A percentile compares a stretch with the other conserved stretches of the same genome.
Conservation (phyloP, 495 filamentous ascomycete genomes). For the Xylaria sp. region DNA sequence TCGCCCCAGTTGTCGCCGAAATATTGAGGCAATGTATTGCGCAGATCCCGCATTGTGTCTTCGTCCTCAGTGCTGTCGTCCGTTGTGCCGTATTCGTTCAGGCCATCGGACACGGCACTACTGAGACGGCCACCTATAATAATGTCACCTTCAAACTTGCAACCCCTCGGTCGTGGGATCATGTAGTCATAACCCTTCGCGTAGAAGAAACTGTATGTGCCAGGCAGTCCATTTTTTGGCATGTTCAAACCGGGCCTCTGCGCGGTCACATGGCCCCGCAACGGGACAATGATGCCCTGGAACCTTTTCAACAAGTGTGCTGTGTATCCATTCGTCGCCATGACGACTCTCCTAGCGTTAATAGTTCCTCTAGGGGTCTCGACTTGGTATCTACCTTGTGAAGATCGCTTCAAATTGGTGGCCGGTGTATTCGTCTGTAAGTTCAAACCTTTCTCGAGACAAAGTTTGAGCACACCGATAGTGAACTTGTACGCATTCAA, state of each 20-base stretch:
- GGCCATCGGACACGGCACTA: conserved; percentile 51
- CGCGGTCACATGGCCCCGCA: conserved; percentile 71
- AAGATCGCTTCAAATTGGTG: conserved; percentile 43
- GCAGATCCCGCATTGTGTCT: conserved; percentile 60
- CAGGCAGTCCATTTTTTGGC: conserved; percentile 51
- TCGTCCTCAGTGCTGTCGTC: conserved; percentile 66
- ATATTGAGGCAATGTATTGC: conserved; percentile 53
- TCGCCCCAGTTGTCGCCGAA: conserved; percentile 67
- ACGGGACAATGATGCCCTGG: conserved; percentile 67
- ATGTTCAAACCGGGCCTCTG: conserved; percentile 60
- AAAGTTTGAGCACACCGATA: conserved; percentile 62
- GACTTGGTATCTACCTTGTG: conserved; percentile 51
- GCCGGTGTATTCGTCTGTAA: conserved; percentile 69
- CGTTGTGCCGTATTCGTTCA: conserved; percentile 58
- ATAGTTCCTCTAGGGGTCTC: conserved; percentile 63
- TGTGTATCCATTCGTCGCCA: conserved; percentile 79
- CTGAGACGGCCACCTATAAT: conserved; percentile 73
- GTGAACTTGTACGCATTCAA: conserved; percentile 71
- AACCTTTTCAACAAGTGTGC: conserved; percentile 63
- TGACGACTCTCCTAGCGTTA: conserved; percentile 60
- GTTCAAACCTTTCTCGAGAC: conserved; percentile 61
- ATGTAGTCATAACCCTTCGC: conserved; percentile 69
- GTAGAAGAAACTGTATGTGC: conserved; percentile 70
- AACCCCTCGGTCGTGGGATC: conserved; percentile 61
- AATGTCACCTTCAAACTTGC: conserved; percentile 62